Base-by-base conservation (phyloP, 805 yeast species). In the Alloascoidea africana region DNA sequence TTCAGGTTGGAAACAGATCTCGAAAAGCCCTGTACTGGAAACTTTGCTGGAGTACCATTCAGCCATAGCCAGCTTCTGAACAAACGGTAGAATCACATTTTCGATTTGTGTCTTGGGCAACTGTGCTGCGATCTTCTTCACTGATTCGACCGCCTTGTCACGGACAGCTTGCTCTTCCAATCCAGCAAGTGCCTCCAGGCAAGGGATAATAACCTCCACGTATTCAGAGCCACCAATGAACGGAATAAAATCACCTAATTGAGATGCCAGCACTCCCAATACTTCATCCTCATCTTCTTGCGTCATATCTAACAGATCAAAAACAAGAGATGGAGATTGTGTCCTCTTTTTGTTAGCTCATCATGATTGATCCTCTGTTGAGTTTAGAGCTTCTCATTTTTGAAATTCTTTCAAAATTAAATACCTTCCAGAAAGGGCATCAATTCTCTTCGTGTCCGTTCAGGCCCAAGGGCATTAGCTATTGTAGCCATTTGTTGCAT, bases 231-330 rank as follows among this genome's bases (percentile, higher is more conserved):
- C 98, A 36, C 98, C 99, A 40, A 91, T 75, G 42, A 75, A 71
- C 3, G 96, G 94, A 27, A 86, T 75, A 55, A 91, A 89, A 40
- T 73, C 71, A 36, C 94, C 94, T 48, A 91, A 62, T 63, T 87
- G 89, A 48, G 80, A 84, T 3, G 96, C 96, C 44, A 93, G 68
- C 15, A 86, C 89, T 1, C 96, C 84, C 58, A 89, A 79, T 4
- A 91, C 95, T 60, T 91, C 99, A 58, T 91, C 99, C 60, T 91
- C 99, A 55, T 93, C 99, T 50, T 91, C 99, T 46, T 15, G 23
- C 8, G 14, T 33, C n/a, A 3, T 15, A 17, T 35, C 33, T 17
- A 35, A 18, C 14, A 34, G 38, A 35, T 35, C 36, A 3, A 3
- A 23, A 17, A 36, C n/a, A 16, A 36, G 3, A 37, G 35, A 17